These are phyloP conservation scores for Singerocomus inundabilis DNA, from an alignment of 1,284 basidiomycete genomes.

Conservation along the genomic window DNA sequence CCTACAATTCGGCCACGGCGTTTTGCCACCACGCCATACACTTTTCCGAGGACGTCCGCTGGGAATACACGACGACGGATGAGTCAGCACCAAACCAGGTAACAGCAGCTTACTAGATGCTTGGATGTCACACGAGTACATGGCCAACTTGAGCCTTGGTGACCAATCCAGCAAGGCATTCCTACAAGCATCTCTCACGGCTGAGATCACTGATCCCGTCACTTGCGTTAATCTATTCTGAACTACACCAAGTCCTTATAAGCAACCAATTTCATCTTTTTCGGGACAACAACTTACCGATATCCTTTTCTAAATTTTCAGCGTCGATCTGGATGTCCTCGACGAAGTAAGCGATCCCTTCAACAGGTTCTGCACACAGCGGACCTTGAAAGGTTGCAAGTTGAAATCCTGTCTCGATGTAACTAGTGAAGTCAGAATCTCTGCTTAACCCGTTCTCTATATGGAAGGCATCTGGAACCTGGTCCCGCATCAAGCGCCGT, in stretches of 20 bases:
- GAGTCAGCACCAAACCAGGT: constrained; percentile 7
- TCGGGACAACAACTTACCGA: constrained; percentile 43
- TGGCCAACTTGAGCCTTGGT: constrained; percentile 93
- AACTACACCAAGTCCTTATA: constrained; percentile 39
- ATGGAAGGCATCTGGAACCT: constrained; percentile 33
- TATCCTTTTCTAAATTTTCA: constrained; percentile 61
- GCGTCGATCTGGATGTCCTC: constrained; percentile 71
- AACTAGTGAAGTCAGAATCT: constrained; percentile 68
- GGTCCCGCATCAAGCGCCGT: constrained; percentile 44
- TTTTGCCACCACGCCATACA: constrained; percentile 92
- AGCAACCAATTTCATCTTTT: constrained; percentile 5
- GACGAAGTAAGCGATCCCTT: constrained; percentile 91
- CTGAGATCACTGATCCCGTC: constrained; percentile 86
- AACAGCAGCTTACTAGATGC: constrained; percentile 75
- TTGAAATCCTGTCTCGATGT: constrained; percentile 94
- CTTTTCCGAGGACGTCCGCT: constrained; percentile 98
- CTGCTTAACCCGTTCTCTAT: constrained; percentile 32
- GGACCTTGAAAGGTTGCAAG: constrained; percentile 93
- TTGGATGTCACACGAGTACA: constrained; percentile 99
- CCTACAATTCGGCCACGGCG: constrained; percentile 90
- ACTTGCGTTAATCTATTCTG: constrained; percentile 74
- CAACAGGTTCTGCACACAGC: constrained; percentile 91
- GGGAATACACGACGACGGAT: constrained; percentile 4
- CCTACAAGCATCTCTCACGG: constrained; percentile 86
- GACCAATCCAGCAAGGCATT: constrained; percentile 96